A percentile compares a stretch with the other conserved stretches of the same genome.
Conservation (phyloP, 768 basidiomycete genomes). For the Udeniomyces megalosporus region DNA sequence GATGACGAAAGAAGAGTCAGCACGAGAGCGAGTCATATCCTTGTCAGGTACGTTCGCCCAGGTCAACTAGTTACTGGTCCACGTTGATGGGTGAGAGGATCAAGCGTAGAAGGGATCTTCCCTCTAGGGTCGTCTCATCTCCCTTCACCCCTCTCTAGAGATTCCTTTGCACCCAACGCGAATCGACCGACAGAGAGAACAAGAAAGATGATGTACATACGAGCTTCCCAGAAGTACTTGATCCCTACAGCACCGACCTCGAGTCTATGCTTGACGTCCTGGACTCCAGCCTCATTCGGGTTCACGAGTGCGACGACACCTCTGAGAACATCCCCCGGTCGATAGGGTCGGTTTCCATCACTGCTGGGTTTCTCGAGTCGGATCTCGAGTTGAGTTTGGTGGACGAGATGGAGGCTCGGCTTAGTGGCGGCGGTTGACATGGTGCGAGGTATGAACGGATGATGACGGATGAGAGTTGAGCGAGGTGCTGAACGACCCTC, state of each 20-base stretch:
- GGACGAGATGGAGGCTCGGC: neutral
- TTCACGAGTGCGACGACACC: constrained; percentile 1
- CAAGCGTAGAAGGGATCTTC: no score
- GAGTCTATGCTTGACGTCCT: neutral
- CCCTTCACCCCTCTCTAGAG: no score
- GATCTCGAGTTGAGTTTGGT: neutral
- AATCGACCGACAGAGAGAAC: neutral
- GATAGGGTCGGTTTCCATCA: neutral
- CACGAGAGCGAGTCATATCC: no score
- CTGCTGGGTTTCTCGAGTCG: neutral
- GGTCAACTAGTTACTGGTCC: no score
- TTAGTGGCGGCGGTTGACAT: neutral
- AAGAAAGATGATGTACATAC: neutral
- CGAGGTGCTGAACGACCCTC: no score
- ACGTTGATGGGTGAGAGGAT: no score
- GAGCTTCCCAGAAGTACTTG: constrained; percentile 2
- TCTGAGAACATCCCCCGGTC: neutral
- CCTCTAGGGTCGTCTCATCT: no score
- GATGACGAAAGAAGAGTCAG: no score
- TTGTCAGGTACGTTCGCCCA: no score
- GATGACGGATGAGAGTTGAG: no score
- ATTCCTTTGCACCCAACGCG: no score
- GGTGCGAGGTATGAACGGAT: neutral
- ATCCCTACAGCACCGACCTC: neutral
- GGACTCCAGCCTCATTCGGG: neutral